Evolutionary conservation across 768 basidiomycete genomes (phyloP).

Genomic region (Kwoniella sp.): DNA sequence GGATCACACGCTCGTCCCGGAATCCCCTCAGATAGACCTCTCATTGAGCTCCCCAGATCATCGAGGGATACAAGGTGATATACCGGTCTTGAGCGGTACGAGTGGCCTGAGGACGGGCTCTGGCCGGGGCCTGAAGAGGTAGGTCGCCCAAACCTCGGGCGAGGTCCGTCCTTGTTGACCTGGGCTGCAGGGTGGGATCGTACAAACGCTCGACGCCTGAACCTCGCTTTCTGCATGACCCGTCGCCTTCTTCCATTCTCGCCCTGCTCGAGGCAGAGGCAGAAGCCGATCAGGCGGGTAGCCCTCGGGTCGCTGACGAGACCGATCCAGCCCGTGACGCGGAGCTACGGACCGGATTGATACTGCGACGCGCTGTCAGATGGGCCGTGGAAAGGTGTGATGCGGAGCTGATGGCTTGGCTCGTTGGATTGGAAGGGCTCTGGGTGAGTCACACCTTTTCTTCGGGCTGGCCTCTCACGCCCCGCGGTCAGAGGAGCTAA

Average conservation of each 20-base stretch:
- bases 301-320: too few species aligned
- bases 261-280: slow-evolving; percentile 5
- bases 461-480: too few species aligned
- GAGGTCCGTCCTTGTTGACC: too few species aligned
- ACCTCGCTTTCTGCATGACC: slow-evolving; percentile 14
- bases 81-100: not conserved
- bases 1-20: slow-evolving; percentile 8
- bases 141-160: too few species aligned
- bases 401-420: slow-evolving; percentile 32
- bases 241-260: slow-evolving; percentile 7
- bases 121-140: not conserved
- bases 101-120: not conserved
- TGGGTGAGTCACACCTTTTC: slow-evolving; percentile 20
- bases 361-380: slow-evolving; percentile 34
- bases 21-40: slow-evolving; percentile 9
- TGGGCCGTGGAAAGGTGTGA: slow-evolving; percentile 37
- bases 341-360: slow-evolving; percentile 17
- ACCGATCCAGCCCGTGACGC: slow-evolving; percentile 2
- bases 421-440: slow-evolving; percentile 29
- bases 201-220: slow-evolving; percentile 10
- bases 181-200: too few species aligned
- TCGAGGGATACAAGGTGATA: slow-evolving; percentile 3
- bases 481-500: too few species aligned
- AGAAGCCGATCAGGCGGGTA: too few species aligned
- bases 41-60: slow-evolving; percentile 9